These are phyloP conservation scores for Schizothecium vesticola DNA, from an alignment of 495 filamentous ascomycete genomes.

Conservation along the genomic window DNA sequence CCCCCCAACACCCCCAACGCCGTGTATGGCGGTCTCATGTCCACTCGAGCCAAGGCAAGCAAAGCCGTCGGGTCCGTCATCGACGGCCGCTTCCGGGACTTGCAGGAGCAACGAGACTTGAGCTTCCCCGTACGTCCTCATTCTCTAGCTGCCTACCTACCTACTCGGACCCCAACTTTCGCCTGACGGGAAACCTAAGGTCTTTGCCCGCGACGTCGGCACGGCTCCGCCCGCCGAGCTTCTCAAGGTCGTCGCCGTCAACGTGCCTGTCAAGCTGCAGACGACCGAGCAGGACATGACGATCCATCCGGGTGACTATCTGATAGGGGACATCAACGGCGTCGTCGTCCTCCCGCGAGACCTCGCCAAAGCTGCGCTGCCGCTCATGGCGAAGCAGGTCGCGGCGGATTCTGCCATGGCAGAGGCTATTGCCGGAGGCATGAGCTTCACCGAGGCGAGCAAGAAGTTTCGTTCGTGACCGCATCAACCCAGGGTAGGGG, in stretches of 20 bases:
- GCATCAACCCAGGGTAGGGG: neutral
- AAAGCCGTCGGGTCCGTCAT: constrained; percentile 45
- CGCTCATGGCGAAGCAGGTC: constrained; percentile 45
- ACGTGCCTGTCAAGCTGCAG: constrained; percentile 36
- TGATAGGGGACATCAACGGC: constrained; percentile 53
- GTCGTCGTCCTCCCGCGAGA: constrained; percentile 45
- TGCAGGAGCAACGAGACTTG: constrained; percentile 54
- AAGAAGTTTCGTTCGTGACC: constrained; percentile 36
- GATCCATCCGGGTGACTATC: constrained; percentile 52
- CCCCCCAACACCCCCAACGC: constrained; percentile 49
- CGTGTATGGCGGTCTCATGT: constrained; percentile 57
- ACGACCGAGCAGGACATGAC: constrained; percentile 42
- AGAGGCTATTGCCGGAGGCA: constrained; percentile 44
- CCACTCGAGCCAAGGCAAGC: constrained; percentile 45
- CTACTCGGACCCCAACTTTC: neutral
- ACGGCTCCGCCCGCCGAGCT: constrained; percentile 45
- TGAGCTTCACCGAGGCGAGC: constrained; percentile 49
- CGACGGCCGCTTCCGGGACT: constrained; percentile 54
- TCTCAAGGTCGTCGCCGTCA: constrained; percentile 41
- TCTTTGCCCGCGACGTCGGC: constrained; percentile 51
- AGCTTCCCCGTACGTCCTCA: constrained; percentile 35
- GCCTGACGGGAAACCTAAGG: constrained; percentile 18
- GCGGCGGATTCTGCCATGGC: constrained; percentile 52
- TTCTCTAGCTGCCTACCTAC: neutral
- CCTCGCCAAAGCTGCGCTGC: constrained; percentile 43